Conservation (phyloP, 768 basidiomycete species). For the Hypholoma fasciculare region DNA sequence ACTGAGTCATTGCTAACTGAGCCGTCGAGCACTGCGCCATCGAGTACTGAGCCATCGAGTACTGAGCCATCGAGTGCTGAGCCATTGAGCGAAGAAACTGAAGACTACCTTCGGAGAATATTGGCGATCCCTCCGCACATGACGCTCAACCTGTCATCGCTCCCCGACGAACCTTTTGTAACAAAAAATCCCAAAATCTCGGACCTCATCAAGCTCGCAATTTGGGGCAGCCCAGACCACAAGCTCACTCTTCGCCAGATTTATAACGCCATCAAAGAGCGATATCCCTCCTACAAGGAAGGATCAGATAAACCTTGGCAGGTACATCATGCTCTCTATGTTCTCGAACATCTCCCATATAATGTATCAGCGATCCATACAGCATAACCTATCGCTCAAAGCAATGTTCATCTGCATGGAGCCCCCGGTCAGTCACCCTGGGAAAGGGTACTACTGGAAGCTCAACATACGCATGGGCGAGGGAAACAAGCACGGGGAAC, state of each 20-base stretch:
- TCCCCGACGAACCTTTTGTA: constrained; percentile 2
- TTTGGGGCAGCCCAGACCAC: constrained; percentile 14
- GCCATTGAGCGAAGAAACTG: constrained; percentile 17
- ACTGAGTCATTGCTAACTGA: too few species aligned
- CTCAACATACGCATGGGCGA: constrained; percentile 54
- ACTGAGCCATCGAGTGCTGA: neutral
- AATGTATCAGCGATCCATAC: constrained; percentile 35
- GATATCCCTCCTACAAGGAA: constrained; percentile 3
- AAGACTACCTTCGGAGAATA: constrained; percentile 15
- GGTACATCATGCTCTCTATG: neutral
- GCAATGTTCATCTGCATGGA: constrained; percentile 56
- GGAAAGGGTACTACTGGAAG: constrained; percentile 69
- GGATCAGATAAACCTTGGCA: constrained; percentile 13
- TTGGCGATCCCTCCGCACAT: constrained; percentile 9
- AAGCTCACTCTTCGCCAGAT: constrained; percentile 11
- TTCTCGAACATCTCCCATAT: neutral
- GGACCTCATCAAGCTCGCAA: constrained; percentile 11
- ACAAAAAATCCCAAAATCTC: constrained; percentile 6
- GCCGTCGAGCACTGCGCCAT: too few species aligned
- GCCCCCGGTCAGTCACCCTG: constrained; percentile 66
- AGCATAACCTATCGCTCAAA: constrained; percentile 44
- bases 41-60: neutral
- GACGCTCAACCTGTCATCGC: constrained; percentile 14
- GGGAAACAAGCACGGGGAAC: constrained; percentile 52
- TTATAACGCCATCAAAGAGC: constrained; percentile 8